Evolutionary conservation across 148 eudicot genomes (phyloP).

Genomic region (Nepenthes gracilis): DNA sequence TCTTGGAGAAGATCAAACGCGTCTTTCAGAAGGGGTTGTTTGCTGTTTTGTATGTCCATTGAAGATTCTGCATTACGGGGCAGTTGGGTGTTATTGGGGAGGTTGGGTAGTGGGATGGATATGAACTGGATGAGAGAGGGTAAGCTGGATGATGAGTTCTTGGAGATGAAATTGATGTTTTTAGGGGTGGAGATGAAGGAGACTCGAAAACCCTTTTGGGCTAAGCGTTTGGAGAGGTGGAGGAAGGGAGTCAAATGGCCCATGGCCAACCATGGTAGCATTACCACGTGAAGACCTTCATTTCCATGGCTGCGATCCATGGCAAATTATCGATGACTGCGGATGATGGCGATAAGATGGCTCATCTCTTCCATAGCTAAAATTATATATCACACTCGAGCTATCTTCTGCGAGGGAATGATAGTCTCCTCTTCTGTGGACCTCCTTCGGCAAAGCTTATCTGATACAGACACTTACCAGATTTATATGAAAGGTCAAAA

Average conservation of each 20-base stretch:
- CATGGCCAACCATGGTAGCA: neutral
- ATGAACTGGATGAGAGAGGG: neutral
- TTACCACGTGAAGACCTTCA: neutral
- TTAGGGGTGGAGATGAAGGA: neutral
- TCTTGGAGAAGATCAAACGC: neutral
- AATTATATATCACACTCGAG: too few relatives aligned
- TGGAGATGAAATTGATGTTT: neutral
- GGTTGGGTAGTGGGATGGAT: neutral
- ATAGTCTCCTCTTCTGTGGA: too few relatives aligned
- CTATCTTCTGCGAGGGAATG: too few relatives aligned
- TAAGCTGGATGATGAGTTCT: neutral
- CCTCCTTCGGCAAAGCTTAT: too few relatives aligned
- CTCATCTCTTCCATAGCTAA: too few relatives aligned
- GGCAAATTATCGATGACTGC: too few relatives aligned
- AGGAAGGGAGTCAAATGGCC: neutral
- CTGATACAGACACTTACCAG: too few relatives aligned
- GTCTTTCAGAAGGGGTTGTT: neutral
- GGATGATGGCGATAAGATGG: too few relatives aligned
- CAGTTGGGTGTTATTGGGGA: neutral
- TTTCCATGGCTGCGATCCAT: too few relatives aligned
- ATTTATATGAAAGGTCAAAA: too few relatives aligned
- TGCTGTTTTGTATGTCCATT: neutral
- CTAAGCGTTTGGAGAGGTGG: slow-evolving; percentile 2
- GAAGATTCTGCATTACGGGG: neutral
- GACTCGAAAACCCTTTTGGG: neutral